Base-by-base conservation (phyloP, 805 yeast species). In the Ascoidea rubescens region DNA sequence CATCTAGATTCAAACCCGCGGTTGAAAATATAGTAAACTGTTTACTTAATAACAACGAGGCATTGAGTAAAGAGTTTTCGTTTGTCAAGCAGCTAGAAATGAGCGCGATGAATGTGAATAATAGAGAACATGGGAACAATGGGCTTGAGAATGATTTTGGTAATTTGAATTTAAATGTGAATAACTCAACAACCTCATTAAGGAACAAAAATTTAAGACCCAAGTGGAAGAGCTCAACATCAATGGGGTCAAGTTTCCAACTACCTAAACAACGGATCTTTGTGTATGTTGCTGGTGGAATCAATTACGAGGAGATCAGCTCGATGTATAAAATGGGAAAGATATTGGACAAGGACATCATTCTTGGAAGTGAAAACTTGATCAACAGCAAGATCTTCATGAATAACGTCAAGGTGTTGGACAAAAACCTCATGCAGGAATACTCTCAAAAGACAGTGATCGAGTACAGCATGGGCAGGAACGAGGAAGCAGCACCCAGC, bases 221-320 rank as follows among this genome's bases (percentile, higher is more conserved):
- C 0, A 78, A 83, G 0, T 85, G 93, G 93, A 85, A 88, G 4
- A 60, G 51, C 50, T 65, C 4, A 54, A 61, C 43, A 37, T 45
- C 60, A 59, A 49, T 61, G 57, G 45, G 67, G 63, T 50, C 47
- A 60, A 55, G 42, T 49, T 58, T 1, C 49, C 55, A 5, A 48
- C 69, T 68, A 2, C 70, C 72, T 48, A 71, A 80, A 57, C 96
- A 87, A 62, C 71, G 93, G 50, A 71, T 90, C 5, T 77, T 90
- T 57, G 78, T 89, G 53, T 93, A 80, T 61, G 76, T 88, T 31
- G 84, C 95, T 1, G 99, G 99, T 28, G 99, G 98, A 6, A 67
- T 86, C 21, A 87, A 98, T 0, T 78, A 83, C 57, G 77, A 90
- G 2, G 99, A 93, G 65, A 69, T 84, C 32, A 76, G 91, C 56